Evolutionary conservation across 805 yeast species (phyloP), one percentile per base, ranked within the genome.

Genomic region (Myxozyma vanderwaltii): DNA sequence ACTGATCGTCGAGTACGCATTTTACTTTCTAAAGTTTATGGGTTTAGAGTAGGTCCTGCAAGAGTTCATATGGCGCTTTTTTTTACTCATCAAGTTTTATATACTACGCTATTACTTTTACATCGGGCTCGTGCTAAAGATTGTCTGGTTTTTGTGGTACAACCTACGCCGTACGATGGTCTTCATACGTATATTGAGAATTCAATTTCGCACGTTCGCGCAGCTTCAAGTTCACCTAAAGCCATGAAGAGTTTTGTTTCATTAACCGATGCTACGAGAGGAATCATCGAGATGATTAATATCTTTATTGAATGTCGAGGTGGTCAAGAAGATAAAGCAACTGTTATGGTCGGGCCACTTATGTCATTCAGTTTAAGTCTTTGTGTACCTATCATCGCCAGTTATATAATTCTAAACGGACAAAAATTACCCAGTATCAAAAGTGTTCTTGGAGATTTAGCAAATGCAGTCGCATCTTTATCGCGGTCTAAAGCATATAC

Each of bases 341-440:
- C 43, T 13, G n/a, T 43, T 26, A 54, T 27, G 35, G 21, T 57
- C 50, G 58, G 53, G n/a, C 61, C 64, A 35, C 53, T 60, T 26
- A 57, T 57, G 64, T 61, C 53, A 1, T 52, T 56, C 48, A 38
- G 53, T n/a, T 48, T 60, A 10, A 47, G 56, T 4, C 35, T 55
- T 24, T 56, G 60, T 36, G 27, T 60, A 1, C 64, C 64, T 3
- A 46, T 60, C 4, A 49, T 60, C 31, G 59, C 59, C 36, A 41
- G 50, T 41, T 47, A 60, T 45, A 44, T 60, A 4, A 56, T 60
- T n/a, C 35, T 57, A 24, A 61, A 60, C 29, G 50, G 51, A 1
- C 55, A 56, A 7, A 58, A 57, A 23, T 38, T 60, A 17, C 64
- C 64, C 6, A 56, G 61, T 26, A 56, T 60, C 53, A 57, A 51